Conservation (phyloP, 2,329 filamentous ascomycete species). For the Knufia petricola region DNA sequence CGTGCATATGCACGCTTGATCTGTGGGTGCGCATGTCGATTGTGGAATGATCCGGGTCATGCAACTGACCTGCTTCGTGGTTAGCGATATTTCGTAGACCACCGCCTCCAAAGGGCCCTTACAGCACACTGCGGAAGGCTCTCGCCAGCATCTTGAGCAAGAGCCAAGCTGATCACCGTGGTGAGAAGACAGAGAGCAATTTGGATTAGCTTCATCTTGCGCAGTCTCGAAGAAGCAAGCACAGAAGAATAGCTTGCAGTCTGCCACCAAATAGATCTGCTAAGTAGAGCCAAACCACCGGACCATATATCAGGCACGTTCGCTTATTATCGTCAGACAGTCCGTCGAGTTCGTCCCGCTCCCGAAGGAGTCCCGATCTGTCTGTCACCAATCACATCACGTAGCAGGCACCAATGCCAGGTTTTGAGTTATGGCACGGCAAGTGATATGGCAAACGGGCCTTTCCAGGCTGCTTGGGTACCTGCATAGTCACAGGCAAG, state of each 20-base stretch:
- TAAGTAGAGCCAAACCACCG: no score
- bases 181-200: background rate
- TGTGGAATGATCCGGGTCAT: slow-evolving; percentile 24
- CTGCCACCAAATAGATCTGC: no score
- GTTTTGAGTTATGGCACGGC: no score
- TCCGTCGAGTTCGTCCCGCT: no score
- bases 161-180: background rate
- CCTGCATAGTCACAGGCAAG: no score
- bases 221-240: background rate
- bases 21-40: slow-evolving; percentile 30
- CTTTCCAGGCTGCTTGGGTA: no score
- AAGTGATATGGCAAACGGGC: no score
- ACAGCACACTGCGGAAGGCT: background rate
- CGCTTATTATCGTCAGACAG: background rate
- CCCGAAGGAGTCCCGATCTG: background rate
- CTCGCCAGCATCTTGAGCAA: background rate
- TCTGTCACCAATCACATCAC: background rate
- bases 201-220: background rate
- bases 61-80: slow-evolving; percentile 6
- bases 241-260: no score
- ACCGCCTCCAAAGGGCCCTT: no score
- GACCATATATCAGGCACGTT: background rate
- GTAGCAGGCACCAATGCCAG: no score
- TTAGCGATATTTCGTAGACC: no score
- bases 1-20: slow-evolving; percentile 34